Conservation (phyloP, 345 rosid genomes). For the Melaleuca quinquenervia region DNA sequence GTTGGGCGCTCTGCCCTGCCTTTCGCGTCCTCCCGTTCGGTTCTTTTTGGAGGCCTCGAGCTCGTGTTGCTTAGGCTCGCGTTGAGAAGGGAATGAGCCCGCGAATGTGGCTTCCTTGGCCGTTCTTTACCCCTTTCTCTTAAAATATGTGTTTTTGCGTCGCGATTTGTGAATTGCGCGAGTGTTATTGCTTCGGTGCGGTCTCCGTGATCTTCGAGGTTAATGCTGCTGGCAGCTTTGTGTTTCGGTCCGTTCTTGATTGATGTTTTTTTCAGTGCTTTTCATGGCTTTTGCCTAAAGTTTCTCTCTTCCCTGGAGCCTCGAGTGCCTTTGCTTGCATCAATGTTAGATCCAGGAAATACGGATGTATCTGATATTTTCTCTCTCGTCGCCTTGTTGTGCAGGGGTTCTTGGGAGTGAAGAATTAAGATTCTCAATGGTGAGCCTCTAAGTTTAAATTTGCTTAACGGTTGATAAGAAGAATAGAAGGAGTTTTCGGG, state of each 20-base stretch:
- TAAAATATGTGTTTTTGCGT: neutral
- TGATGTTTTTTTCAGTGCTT: neutral
- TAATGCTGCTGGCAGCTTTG: neutral
- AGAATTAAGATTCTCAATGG: constrained; percentile 51
- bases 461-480: neutral
- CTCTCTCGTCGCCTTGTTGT: constrained; percentile 12
- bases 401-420: constrained; percentile 53
- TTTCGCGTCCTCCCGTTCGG: neutral
- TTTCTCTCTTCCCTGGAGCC: neutral
- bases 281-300: neutral
- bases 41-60: neutral
- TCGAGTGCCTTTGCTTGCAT: neutral
- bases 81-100: neutral
- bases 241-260: neutral
- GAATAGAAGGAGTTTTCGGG: neutral
- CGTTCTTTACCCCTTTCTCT: neutral
- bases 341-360: constrained; percentile 17
- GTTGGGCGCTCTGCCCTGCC: neutral
- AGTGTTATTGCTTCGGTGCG: neutral
- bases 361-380: constrained; percentile 23
- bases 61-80: neutral
- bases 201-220: neutral
- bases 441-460: constrained; percentile 31
- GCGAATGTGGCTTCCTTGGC: neutral
- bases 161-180: neutral